phyloP scores from a whole-genome alignment of 148 eudicot genomes.

The Simmondsia chinensis region DNA sequence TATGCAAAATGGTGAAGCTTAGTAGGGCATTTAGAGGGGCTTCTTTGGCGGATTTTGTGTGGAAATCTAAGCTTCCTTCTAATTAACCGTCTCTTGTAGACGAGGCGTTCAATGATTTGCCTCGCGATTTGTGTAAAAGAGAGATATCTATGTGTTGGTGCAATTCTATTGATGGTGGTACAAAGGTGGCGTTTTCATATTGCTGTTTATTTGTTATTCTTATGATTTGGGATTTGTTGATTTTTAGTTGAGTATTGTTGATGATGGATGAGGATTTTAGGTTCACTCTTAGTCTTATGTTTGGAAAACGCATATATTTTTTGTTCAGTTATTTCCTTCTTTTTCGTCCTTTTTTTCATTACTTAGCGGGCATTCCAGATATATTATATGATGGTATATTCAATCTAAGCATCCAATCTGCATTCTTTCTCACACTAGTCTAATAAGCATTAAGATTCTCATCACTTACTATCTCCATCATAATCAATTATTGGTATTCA shows the following conservation, averaged over 20 bases:
- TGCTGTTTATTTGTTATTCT: background rate
- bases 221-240: no score
- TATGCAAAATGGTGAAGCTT: slow-evolving; percentile 52
- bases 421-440: no score
- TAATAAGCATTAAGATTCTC: no score
- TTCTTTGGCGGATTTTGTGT: slow-evolving; percentile 79
- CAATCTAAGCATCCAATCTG: no score
- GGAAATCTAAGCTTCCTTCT: slow-evolving; percentile 76
- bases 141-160: slow-evolving; percentile 50
- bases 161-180: slow-evolving; percentile 53
- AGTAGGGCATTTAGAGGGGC: slow-evolving; percentile 54
- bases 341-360: no score
- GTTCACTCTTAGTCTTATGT: background rate
- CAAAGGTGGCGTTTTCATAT: slow-evolving; percentile 36
- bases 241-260: background rate
- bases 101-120: slow-evolving; percentile 29
- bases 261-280: background rate
- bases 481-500: no score
- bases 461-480: no score
- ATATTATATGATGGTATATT: no score
- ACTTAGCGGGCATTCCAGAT: no score
- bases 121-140: slow-evolving; percentile 38
- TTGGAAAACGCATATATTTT: no score
- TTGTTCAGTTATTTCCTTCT: no score
- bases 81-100: slow-evolving; percentile 35